Evolutionary conservation across 1,284 basidiomycete genomes (phyloP).

Genomic region (Peniophora sp.): DNA sequence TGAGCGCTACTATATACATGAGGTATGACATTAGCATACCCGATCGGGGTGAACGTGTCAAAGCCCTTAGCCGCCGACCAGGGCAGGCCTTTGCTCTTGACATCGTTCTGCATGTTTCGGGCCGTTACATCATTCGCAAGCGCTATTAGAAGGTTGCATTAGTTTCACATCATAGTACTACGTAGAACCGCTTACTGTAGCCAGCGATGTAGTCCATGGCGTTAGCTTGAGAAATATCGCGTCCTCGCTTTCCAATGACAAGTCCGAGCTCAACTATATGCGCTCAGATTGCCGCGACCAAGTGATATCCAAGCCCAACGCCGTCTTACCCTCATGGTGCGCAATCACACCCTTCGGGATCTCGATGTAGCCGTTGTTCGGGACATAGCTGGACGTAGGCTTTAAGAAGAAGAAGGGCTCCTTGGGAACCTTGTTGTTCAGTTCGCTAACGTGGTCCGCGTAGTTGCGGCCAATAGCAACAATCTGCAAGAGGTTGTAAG

Average conservation of each 20-base stretch:
- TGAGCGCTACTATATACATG: background rate
- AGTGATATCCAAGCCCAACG: background rate
- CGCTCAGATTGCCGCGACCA: background rate
- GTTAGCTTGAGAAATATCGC: constrained; percentile 69
- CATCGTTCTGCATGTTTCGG: constrained; percentile 89
- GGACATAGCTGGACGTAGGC: constrained; percentile 85
- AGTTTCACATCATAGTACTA: background rate
- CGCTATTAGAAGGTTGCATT: constrained; percentile 36
- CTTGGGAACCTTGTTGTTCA: constrained; percentile 84
- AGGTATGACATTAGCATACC: constrained; percentile 30
- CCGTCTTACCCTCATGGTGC: constrained; percentile 80
- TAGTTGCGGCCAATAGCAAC: constrained; percentile 88
- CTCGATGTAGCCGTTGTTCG: constrained; percentile 74
- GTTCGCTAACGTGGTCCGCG: constrained; percentile 84
- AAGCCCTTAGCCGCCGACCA: constrained; percentile 85
- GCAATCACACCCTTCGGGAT: constrained; percentile 80
- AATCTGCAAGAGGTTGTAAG: constrained; percentile 41
- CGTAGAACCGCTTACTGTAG: constrained; percentile 51
- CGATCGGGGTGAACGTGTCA: constrained; percentile 66
- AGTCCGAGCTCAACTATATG: constrained; percentile 87
- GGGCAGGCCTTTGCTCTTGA: constrained; percentile 88
- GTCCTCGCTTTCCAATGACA: constrained; percentile 83
- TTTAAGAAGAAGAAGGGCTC: constrained; percentile 99
- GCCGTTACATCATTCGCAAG: constrained; percentile 95
- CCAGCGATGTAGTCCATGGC: constrained; percentile 83